Evolutionary conservation across 495 filamentous ascomycete species (phyloP).

Genomic region (Penicillium cinerascens): DNA sequence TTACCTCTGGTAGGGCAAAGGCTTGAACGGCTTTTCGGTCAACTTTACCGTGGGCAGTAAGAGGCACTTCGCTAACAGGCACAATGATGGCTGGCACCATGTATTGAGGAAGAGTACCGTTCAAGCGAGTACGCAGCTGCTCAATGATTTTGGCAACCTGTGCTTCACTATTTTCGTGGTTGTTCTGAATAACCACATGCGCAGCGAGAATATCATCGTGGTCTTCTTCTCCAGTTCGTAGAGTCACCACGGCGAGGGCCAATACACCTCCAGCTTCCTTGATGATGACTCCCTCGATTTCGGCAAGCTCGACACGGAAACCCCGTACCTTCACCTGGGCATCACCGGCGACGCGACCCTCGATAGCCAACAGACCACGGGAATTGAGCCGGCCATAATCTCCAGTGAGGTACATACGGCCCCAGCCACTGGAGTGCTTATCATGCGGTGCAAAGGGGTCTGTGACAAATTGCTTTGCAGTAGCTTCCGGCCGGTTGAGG

Average conservation of each 20-base stretch:
- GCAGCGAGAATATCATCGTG: neutral
- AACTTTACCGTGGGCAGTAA: neutral
- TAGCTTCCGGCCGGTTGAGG: too few species aligned
- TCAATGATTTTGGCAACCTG: neutral
- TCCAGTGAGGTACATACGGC: neutral
- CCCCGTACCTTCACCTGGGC: neutral
- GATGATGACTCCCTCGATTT: neutral
- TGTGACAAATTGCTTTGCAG: too few species aligned
- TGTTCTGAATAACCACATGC: neutral
- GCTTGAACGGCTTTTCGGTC: neutral
- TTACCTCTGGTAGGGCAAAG: too few species aligned
- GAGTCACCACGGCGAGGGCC: neutral
- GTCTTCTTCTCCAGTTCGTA: neutral
- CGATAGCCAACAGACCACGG: neutral
- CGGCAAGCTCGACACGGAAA: neutral
- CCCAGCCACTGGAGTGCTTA: too few species aligned
- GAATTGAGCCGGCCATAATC: neutral
- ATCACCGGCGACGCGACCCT: neutral
- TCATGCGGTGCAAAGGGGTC: too few species aligned
- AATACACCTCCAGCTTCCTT: neutral
- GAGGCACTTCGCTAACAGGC: neutral
- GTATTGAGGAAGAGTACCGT: neutral
- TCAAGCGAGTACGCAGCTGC: too few species aligned
- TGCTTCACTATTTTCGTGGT: neutral
- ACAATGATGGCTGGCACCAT: neutral